These are phyloP conservation scores for Ascochyta pisi DNA, from an alignment of 2,329 filamentous ascomycete genomes.

Conservation along the genomic window DNA sequence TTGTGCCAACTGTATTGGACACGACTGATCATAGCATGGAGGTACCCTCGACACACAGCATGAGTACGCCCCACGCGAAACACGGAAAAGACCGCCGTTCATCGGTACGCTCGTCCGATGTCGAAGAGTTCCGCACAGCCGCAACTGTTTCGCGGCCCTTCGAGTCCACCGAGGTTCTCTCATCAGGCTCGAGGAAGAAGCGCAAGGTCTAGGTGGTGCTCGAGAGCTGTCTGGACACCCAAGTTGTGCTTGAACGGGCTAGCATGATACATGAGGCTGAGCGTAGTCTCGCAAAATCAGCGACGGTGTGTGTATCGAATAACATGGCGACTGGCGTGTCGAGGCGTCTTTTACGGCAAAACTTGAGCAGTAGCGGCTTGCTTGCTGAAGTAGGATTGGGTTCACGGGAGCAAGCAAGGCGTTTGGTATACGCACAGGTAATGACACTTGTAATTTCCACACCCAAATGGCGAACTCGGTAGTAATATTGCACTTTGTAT, in stretches of 20 bases:
- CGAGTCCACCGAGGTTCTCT: neutral
- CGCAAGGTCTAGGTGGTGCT: conserved; percentile 4
- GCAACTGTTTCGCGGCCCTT: neutral
- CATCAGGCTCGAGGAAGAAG: conserved; percentile 3
- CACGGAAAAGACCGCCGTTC: neutral
- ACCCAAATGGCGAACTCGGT: neutral
- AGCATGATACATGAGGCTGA: neutral
- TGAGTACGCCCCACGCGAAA: neutral
- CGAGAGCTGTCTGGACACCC: neutral
- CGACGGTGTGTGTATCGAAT: neutral
- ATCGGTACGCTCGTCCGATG: neutral
- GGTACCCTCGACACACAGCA: too few species aligned
- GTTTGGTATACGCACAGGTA: neutral
- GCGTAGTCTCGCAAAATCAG: neutral
- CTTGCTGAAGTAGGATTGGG: neutral
- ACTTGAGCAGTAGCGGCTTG: neutral
- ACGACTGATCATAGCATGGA: neutral
- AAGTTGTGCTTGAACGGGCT: neutral
- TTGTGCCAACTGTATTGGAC: neutral
- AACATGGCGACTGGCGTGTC: neutral
- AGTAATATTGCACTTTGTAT: conserved; percentile 4
- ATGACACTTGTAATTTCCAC: neutral
- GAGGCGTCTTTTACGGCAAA: neutral
- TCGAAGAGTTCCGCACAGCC: neutral
- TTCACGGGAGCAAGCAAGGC: neutral